Conservation (phyloP, 768 basidiomycete species). For the Mycena rosella region DNA sequence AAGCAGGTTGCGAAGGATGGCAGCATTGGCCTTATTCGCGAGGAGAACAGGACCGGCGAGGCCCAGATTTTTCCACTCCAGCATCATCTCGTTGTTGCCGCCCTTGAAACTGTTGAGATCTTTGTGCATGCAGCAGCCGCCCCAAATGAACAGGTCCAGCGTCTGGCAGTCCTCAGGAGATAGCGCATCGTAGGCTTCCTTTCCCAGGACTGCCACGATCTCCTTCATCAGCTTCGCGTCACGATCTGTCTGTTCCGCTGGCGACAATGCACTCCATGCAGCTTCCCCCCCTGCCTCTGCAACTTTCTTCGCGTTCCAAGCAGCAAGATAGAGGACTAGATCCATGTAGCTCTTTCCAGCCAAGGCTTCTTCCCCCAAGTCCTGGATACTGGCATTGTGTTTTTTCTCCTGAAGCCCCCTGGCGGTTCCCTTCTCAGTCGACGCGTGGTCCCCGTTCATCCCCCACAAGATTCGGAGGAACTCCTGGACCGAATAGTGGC, state of each 20-base stretch:
- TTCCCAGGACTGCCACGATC: slow-evolving; percentile 38
- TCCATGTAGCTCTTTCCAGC: slow-evolving; percentile 25
- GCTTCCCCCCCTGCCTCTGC: slow-evolving; percentile 42
- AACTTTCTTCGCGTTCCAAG: slow-evolving; percentile 40
- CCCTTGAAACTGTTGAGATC: slow-evolving; percentile 51
- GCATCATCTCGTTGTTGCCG: slow-evolving; percentile 44
- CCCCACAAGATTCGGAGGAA: slow-evolving; percentile 31
- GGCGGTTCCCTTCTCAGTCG: slow-evolving; percentile 37
- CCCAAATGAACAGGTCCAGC: slow-evolving; percentile 49
- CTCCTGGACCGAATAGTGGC: background rate
- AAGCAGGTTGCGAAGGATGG: slow-evolving; percentile 31
- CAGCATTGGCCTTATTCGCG: slow-evolving; percentile 46
- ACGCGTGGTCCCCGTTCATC: slow-evolving; percentile 45
- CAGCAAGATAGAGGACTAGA: slow-evolving; percentile 36
- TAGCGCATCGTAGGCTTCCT: slow-evolving; percentile 38
- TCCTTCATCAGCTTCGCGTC: slow-evolving; percentile 36
- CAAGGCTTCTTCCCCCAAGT: slow-evolving; percentile 36
- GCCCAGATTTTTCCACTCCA: slow-evolving; percentile 41
- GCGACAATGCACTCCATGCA: slow-evolving; percentile 41
- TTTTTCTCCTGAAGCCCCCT: slow-evolving; percentile 35
- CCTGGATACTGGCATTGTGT: slow-evolving; percentile 17
- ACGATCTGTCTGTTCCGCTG: slow-evolving; percentile 35
- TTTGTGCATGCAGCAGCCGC: slow-evolving; percentile 56
- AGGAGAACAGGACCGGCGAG: slow-evolving; percentile 42
- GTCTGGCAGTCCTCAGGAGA: slow-evolving; percentile 32